Evolutionary conservation across 495 filamentous ascomycete species (phyloP).

Genomic region (Annulohypoxylon bovei): DNA sequence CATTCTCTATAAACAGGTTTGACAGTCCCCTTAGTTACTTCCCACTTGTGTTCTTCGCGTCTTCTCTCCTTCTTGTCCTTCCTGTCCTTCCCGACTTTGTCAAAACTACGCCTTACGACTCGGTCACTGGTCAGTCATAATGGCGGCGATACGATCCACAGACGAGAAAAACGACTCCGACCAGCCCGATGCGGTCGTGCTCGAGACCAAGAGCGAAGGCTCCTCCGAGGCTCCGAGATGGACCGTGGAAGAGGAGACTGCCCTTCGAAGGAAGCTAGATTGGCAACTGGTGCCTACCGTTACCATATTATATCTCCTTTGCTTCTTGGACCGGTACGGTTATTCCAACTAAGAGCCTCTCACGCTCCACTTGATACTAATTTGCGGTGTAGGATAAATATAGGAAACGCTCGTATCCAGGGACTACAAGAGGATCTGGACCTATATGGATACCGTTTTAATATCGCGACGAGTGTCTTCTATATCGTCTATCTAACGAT

Average conservation of each 20-base stretch:
- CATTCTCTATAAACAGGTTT: conserved; percentile 18
- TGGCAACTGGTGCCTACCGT: conserved; percentile 62
- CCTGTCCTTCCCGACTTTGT: conserved; percentile 23
- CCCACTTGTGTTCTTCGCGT: conserved; percentile 19
- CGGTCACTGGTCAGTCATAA: conserved; percentile 27
- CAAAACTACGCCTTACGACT: not conserved
- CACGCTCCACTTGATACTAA: conserved; percentile 16
- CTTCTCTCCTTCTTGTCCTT: not conserved
- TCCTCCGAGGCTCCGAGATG: conserved; percentile 47
- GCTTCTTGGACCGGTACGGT: conserved; percentile 57
- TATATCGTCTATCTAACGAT: conserved; percentile 76
- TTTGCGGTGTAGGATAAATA: conserved; percentile 63
- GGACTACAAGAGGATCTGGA: conserved; percentile 65
- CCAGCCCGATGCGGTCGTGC: conserved; percentile 34
- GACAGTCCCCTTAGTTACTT: conserved; percentile 8
- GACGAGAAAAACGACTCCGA: conserved; percentile 42
- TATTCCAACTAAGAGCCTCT: not conserved
- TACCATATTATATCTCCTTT: conserved; percentile 64
- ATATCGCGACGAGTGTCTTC: conserved; percentile 67
- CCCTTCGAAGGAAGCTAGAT: conserved; percentile 62
- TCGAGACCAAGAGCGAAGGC: conserved; percentile 42
- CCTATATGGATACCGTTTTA: conserved; percentile 63
- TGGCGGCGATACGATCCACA: conserved; percentile 34
- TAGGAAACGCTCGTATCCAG: conserved; percentile 72
- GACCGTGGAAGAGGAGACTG: conserved; percentile 61